Conservation (phyloP, 441 rosid genomes). For the Pelargonium australe region DNA sequence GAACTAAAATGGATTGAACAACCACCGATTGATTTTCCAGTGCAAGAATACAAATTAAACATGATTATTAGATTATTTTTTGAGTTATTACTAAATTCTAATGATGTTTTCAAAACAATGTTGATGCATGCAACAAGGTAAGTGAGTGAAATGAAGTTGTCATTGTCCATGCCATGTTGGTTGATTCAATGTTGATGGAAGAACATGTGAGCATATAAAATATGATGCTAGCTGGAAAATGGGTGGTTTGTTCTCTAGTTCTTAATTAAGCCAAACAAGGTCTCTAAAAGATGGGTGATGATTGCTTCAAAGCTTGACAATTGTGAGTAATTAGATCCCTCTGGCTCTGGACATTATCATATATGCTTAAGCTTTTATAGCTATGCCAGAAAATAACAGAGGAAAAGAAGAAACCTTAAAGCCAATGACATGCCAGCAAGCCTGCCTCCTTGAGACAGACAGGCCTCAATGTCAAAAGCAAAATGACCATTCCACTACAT, state of each 20-base stretch:
- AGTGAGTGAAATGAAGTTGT: too few species aligned
- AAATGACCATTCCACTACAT: slow-evolving; percentile 7
- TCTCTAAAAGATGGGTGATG: not conserved
- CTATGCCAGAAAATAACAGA: not conserved
- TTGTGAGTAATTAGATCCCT: not conserved
- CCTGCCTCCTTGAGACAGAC: slow-evolving; percentile 40
- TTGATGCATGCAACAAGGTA: too few species aligned
- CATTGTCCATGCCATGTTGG: too few species aligned
- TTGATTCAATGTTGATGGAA: too few species aligned
- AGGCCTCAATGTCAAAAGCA: slow-evolving; percentile 26
- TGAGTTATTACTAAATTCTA: not conserved
- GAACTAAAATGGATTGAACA: too few species aligned
- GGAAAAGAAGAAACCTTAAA: slow-evolving; percentile 15
- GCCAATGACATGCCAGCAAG: slow-evolving; percentile 24
- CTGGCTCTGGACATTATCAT: not conserved
- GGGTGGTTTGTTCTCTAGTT: too few species aligned
- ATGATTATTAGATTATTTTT: too few species aligned
- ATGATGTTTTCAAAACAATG: not conserved
- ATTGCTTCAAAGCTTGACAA: not conserved
- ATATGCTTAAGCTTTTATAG: not conserved
- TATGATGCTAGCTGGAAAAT: too few species aligned
- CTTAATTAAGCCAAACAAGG: not conserved
- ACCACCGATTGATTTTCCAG: too few species aligned
- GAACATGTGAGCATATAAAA: too few species aligned
- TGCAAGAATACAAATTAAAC: too few species aligned